These are phyloP conservation scores for Teunomyces gatunensis DNA, from an alignment of 805 yeast genomes.

Conservation along the genomic window DNA sequence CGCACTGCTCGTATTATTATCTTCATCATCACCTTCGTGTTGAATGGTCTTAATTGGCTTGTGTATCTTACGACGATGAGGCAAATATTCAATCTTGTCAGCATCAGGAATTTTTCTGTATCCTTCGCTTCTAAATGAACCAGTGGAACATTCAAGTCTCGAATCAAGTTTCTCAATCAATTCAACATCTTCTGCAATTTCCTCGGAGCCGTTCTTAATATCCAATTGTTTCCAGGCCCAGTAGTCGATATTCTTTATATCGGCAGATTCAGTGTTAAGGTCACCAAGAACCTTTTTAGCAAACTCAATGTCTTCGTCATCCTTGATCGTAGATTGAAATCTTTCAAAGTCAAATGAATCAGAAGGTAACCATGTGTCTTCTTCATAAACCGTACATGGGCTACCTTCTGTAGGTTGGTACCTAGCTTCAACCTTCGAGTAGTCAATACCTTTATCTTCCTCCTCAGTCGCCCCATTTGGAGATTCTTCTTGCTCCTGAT, in stretches of 20 bases:
- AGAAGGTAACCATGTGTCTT: slow-evolving; percentile 29
- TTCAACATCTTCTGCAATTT: slow-evolving; percentile 23
- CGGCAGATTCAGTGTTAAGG: slow-evolving; percentile 11
- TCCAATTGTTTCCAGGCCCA: slow-evolving; percentile 68
- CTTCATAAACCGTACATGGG: slow-evolving; percentile 58
- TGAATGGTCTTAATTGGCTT: slow-evolving; percentile 75
- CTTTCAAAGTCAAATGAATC: slow-evolving; percentile 42
- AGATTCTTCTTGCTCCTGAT: slow-evolving; percentile 11
- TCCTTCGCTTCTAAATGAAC: slow-evolving; percentile 72
- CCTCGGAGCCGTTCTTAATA: slow-evolving; percentile 22
- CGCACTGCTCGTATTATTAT: slow-evolving; percentile 6
- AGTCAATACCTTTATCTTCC: slow-evolving; percentile 22
- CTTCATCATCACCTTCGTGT: slow-evolving; percentile 51
- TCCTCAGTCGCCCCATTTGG: slow-evolving; percentile 22
- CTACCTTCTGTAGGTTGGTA: slow-evolving; percentile 51
- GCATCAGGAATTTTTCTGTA: slow-evolving; percentile 70
- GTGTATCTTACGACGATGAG: slow-evolving; percentile 71
- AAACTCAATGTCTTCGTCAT: slow-evolving; percentile 67
- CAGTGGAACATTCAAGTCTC: slow-evolving; percentile 44
- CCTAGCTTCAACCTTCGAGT: slow-evolving; percentile 24
- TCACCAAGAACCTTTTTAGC: slow-evolving; percentile 44
- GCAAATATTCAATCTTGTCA: slow-evolving; percentile 70
- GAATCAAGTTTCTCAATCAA: slow-evolving; percentile 25
- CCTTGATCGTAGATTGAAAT: slow-evolving; percentile 57
- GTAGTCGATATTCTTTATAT: slow-evolving; percentile 42